Base-by-base conservation (phyloP, 768 basidiomycete genomes). In the Dendrothele bispora region DNA sequence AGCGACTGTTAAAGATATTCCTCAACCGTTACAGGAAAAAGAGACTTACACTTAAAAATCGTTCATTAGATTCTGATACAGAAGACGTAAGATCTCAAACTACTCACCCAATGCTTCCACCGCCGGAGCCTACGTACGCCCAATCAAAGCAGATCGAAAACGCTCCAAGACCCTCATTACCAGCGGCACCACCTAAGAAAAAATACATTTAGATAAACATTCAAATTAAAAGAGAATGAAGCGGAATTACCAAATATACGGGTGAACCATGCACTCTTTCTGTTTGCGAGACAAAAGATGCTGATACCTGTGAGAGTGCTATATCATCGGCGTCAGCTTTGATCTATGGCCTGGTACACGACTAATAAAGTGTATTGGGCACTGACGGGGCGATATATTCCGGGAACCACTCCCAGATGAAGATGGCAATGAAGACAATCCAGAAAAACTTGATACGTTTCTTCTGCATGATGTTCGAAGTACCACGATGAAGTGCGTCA, bases 381-480 rank as follows among this genome's bases (percentile, higher is more conserved):
- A 41, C 12, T 25, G 20, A 28, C 22, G 60, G 59, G 0, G 59
- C 49, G 27, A 60, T 52, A 22, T 54, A 53, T 24, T 55, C 48
- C 21, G 80, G 80, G 61, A 82, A 66, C 68, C 77, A 69, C 57
- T 82, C 80, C 69, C 74, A 79, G 36, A 76, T 52, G 52, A 81
- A 79, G 54, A 83, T 81, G 7, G 61, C 71, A n/a, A 74, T 60
- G 53, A 79, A 79, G 2, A 75, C 63, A 1, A 59, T 57, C 79
- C 77, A 82, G 68, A 78, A 83, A 46, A 79, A 76, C 61, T 68
- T 81, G 55, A 78, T 67, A 21, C 80, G 77, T 58, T 80, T 80
- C 61, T 64, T 59, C 58, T 80, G 78, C 4, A 69, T 54, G 29
- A 67, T 59, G 12, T 63, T 64, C 50, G 72, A 61, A 58, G 70